Base-by-base conservation (phyloP, 768 basidiomycete species). In the Leccinum pellstonianum region DNA sequence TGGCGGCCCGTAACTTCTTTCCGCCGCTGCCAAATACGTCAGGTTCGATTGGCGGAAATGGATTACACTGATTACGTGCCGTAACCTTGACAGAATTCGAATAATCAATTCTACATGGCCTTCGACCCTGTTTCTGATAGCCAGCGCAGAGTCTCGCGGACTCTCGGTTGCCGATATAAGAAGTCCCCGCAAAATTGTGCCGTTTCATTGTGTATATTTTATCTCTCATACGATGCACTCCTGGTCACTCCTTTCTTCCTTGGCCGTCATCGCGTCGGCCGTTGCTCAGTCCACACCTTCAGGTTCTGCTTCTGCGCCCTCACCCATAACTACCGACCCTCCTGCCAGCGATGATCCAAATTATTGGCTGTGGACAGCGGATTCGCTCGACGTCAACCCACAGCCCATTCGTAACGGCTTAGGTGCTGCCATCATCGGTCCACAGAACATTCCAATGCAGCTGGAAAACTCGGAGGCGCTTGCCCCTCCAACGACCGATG, bases 401-500 rank as follows among this genome's bases (percentile, higher is more conserved):
- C 61, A 82, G 61, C 79, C 83, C 10, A 66, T 81, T 41, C 81
- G 84, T 15, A 80, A 71, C 1, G 33, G 64, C 1, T 71, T 81
- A 3, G 85, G 86, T 0, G 74, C 76, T 1, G 59, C 57, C 5
- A 76, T 88, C 55, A 65, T 88, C 2, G 87, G 84, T 1, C 86
- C 84, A 0, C 75, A 85, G 56, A 86, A 89, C 64, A 59, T 80
- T 4, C 79, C 80, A 3, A 38, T 87, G n/a, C 79, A 84, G 54
- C 54, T 79, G 27, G 76, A 88, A 69, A 86, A 87, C 54, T 76
- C 85, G 9, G 83, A 88, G 54, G 55, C 76, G 4, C 63, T 88
- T 0, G 83, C 83, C 10, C 84, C 86, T 48, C 88, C 88, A 4
- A 80, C 78, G 6, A 87, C 88, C 0, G 88, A 90, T 65, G 65